Evolutionary conservation across 2,329 filamentous ascomycete species (phyloP).

Genomic region (Colletotrichum nymphaeae): DNA sequence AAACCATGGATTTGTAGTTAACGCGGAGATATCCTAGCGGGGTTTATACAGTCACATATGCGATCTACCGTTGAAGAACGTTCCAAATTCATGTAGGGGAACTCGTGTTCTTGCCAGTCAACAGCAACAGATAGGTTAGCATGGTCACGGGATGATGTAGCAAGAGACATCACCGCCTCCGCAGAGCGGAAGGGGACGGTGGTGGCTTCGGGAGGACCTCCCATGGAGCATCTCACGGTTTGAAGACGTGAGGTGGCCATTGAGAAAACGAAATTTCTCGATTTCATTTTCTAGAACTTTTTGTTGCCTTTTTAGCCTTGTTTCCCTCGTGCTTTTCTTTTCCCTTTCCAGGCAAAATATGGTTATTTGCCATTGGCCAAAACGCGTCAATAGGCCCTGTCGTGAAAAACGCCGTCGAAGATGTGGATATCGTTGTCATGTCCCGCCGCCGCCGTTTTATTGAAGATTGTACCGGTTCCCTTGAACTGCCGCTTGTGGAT

Average conservation of each 20-base stretch:
- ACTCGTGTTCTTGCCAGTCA: background rate
- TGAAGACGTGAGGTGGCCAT: constrained; percentile 77
- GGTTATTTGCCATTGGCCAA: constrained; percentile 10
- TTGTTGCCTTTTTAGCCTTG: constrained; percentile 43
- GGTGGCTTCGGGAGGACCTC: constrained; percentile 76
- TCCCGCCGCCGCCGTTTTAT: background rate
- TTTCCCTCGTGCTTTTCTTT: constrained; percentile 31
- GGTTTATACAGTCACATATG: constrained; percentile 26
- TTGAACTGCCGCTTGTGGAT: constrained; percentile 32
- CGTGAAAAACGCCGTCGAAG: constrained; percentile 21
- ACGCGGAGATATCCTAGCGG: constrained; percentile 92
- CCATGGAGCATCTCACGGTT: constrained; percentile 79
- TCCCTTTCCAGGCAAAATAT: constrained; percentile 33
- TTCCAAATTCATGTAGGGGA: constrained; percentile 27
- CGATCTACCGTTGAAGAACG: constrained; percentile 35
- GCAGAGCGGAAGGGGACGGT: constrained; percentile 17
- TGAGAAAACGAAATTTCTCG: constrained; percentile 65
- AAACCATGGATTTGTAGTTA: constrained; percentile 78
- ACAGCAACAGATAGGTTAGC: constrained; percentile 12
- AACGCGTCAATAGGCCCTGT: constrained; percentile 21
- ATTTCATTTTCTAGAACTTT: constrained; percentile 39
- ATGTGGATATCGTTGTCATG: constrained; percentile 18
- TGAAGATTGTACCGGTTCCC: constrained; percentile 4
- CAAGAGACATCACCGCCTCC: constrained; percentile 19
- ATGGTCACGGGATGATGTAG: constrained; percentile 14